A percentile compares a stretch with the other conserved stretches of the same genome.
These are phyloP conservation scores for Beauveria pseudobassiana DNA, from an alignment of 2,329 filamentous ascomycete genomes.

Conservation along the genomic window DNA sequence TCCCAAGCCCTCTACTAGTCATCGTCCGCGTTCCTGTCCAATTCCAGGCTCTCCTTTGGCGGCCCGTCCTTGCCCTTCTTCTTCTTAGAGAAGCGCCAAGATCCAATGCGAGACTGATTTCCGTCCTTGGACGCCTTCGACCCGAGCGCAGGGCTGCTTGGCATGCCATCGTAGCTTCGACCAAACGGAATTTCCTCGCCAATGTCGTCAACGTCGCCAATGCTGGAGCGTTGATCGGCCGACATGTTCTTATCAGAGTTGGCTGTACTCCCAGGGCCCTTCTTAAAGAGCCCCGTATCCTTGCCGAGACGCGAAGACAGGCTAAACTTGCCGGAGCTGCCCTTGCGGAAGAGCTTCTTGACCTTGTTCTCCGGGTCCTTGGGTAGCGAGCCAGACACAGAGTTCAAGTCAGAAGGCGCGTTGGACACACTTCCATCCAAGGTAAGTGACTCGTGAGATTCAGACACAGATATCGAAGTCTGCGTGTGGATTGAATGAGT, in stretches of 20 bases:
- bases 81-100: conserved; percentile 52
- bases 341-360: conserved; percentile 56
- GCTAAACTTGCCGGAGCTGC: conserved; percentile 59
- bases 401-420: conserved; percentile 45
- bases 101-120: conserved; percentile 42
- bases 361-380: conserved; percentile 52
- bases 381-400: conserved; percentile 28
- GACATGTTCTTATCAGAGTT: conserved; percentile 51
- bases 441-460: conserved; percentile 51
- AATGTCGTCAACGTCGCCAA: conserved; percentile 47
- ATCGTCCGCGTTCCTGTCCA: conserved; percentile 33
- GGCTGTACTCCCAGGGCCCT: conserved; percentile 47
- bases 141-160: conserved; percentile 50
- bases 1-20: conserved; percentile 13
- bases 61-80: conserved; percentile 48
- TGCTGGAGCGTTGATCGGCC: conserved; percentile 47
- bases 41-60: conserved; percentile 42
- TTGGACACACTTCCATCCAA: conserved; percentile 51
- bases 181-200: conserved; percentile 40
- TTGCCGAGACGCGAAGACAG: conserved; percentile 50
- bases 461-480: conserved; percentile 42
- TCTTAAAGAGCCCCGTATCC: conserved; percentile 49
- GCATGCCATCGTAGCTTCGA: conserved; percentile 48
- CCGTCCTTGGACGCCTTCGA: conserved; percentile 38
- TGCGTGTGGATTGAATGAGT: conserved; percentile 50